phyloP scores from a whole-genome alignment of 140 eudicot species.

The Oenanthe javanica region DNA sequence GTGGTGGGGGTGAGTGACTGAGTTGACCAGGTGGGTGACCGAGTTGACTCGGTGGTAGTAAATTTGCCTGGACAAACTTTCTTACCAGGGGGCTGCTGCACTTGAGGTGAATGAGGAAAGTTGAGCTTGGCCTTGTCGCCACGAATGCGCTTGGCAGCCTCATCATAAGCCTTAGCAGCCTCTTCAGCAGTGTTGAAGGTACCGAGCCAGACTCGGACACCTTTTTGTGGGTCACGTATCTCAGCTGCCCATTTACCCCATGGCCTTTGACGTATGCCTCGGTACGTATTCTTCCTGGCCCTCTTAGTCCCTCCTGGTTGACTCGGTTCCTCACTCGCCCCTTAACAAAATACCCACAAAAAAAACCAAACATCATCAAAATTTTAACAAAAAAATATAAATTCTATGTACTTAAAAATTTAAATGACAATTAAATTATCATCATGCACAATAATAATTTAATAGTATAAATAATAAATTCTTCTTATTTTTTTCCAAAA shows the following conservation, averaged over 20 bases:
- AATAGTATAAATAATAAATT: too few relatives aligned
- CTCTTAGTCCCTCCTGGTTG: slow-evolving; percentile 23
- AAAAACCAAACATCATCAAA: background rate
- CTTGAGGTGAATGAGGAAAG: slow-evolving; percentile 36
- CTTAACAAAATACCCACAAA: slow-evolving; percentile 4
- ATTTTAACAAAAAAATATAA: background rate
- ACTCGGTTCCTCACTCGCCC: slow-evolving; percentile 15
- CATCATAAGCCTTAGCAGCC: slow-evolving; percentile 71
- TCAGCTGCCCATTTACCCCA: slow-evolving; percentile 98
- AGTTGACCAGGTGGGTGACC: too few relatives aligned
- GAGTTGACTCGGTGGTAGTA: slow-evolving; percentile 10
- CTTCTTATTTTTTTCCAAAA: too few relatives aligned
- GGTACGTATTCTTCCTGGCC: slow-evolving; percentile 44
- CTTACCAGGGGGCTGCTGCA: slow-evolving; percentile 34
- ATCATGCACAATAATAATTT: background rate
- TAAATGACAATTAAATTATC: too few relatives aligned
- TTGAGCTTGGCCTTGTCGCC: slow-evolving; percentile 86
- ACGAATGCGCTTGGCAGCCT: slow-evolving; percentile 74
- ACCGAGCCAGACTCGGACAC: slow-evolving; percentile 81
- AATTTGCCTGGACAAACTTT: slow-evolving; percentile 14
- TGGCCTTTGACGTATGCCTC: slow-evolving; percentile 86
- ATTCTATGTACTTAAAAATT: too few relatives aligned
- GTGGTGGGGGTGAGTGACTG: background rate
- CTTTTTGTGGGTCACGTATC: slow-evolving; percentile 72
- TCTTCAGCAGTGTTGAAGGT: slow-evolving; percentile 64